Evolutionary conservation across 352 stramenopile genomes (phyloP), one percentile per base, ranked within the genome.

Genomic region (Blastocystis sp.): DNA sequence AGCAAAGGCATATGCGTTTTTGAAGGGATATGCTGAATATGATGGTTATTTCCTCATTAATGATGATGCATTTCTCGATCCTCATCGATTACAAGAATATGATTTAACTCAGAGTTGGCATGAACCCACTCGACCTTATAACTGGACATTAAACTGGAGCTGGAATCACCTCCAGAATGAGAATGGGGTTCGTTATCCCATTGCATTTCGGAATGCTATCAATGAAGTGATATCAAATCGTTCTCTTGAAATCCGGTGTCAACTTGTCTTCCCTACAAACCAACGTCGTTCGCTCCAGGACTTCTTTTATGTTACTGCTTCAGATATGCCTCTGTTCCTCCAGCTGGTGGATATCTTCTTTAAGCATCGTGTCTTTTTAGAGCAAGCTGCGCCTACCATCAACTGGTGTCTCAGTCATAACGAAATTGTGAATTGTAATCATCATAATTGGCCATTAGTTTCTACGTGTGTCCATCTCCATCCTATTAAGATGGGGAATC

Each of bases 91-190:
- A 21, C 56, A 83, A n/a, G 51, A 66, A 5, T 83, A 83, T 42
- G 51, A 83, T 42, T 56, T 83, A 5, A n/a, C 6, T 24, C 14
- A 49, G 27, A 67, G 71, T 27, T 39, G 27, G 19, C 71, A 83
- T 43, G 71, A 83, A 42, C 46, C 51, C 5, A 83, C 71, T 16
- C 46, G 19, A 5, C 27, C 32, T 6, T 83, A 52, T 27, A 67
- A 65, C 12, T 54, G 43, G 5, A 65, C 43, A 9, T 21, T 6
- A 27, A 11, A 24, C 16, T 83, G 71, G 71, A 65, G 42, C 2
- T 83, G 71, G 71, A 83, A 83, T n/a, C n/a, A 21, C 6, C n/a
- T 83, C 16, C 63, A 83, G 24, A 83, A 83, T n/a, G 51, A 66
- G 71, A 37, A 52, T 27, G 52, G 52, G 3, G n/a, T 32, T 16